Evolutionary conservation across 257 asterid genomes (phyloP).

Genomic region (Salvia miltiorrhiza): DNA sequence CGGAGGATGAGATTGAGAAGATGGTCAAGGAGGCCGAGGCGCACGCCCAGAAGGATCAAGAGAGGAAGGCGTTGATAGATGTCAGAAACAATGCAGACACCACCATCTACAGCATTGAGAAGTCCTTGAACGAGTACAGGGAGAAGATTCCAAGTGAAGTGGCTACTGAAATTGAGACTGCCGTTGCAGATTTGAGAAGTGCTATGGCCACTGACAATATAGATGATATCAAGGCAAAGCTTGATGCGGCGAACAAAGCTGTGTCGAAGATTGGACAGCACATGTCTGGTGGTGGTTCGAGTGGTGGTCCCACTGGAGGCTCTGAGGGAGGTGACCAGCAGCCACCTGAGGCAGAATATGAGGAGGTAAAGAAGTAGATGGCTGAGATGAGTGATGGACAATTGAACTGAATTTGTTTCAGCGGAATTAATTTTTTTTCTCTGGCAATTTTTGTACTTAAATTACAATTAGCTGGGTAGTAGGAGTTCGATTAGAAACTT

Average conservation of each 20-base stretch:
- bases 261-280: conserved; percentile 67
- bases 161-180: conserved; percentile 47
- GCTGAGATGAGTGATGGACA: not conserved
- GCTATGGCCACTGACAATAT: conserved; percentile 40
- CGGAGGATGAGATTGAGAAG: conserved; percentile 62
- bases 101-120: conserved; percentile 55
- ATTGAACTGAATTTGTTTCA: not conserved
- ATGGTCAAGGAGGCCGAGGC: conserved; percentile 72
- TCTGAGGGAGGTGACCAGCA: conserved; percentile 44
- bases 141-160: conserved; percentile 59
- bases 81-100: conserved; percentile 59
- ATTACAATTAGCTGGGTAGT: conserved; percentile 10
- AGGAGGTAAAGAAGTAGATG: conserved; percentile 59
- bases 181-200: conserved; percentile 46
- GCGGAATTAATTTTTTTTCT: conserved; percentile 13
- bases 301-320: conserved; percentile 38
- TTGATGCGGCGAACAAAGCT: conserved; percentile 56
- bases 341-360: conserved; percentile 65
- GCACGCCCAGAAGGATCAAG: conserved; percentile 69
- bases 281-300: conserved; percentile 46
- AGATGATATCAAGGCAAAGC: conserved; percentile 57
- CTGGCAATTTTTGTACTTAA: conserved; percentile 26
- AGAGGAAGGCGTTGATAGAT: conserved; percentile 58
- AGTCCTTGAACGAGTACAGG: conserved; percentile 56
- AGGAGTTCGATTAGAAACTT: conserved; percentile 8